Percentiles rank a stretch among this genome's conserved stretches.
Evolutionary conservation across 2,329 filamentous ascomycete species (phyloP).

Genomic region (Passalora sequoiae): DNA sequence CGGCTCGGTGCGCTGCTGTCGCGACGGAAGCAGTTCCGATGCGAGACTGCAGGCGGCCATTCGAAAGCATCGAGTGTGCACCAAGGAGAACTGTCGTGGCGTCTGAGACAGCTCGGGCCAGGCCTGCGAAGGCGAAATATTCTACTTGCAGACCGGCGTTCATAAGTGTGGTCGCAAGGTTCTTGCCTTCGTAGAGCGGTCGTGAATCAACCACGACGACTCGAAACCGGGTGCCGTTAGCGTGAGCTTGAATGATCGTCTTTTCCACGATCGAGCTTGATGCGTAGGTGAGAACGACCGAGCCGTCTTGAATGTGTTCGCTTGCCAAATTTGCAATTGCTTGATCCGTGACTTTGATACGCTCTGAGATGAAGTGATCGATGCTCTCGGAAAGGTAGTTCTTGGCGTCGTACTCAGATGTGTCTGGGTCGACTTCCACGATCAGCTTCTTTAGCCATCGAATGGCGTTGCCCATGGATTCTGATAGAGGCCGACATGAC

Average conservation of each 20-base stretch:
- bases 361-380: conserved; percentile 84
- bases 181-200: conserved; percentile 64
- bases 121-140: conserved; percentile 74
- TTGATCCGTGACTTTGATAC: conserved; percentile 78
- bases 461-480: conserved; percentile 95
- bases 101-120: conserved; percentile 67
- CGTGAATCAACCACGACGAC: conserved; percentile 79
- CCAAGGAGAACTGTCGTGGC: conserved; percentile 74
- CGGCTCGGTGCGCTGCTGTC: conserved; percentile 69
- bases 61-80: conserved; percentile 91
- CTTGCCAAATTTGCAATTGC: conserved; percentile 75
- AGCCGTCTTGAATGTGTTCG: conserved; percentile 69
- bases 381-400: conserved; percentile 71
- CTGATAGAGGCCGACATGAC: conserved; percentile 89
- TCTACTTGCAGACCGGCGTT: conserved; percentile 68
- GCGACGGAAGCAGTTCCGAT: conserved; percentile 84
- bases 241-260: conserved; percentile 67
- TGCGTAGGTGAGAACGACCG: conserved; percentile 81
- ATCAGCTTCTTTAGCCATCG: conserved; percentile 91
- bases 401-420: conserved; percentile 77
- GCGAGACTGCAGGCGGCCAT: conserved; percentile 82
- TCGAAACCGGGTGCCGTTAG: conserved; percentile 67
- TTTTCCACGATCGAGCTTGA: conserved; percentile 82
- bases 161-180: conserved; percentile 65
- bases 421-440: conserved; percentile 80